Percentiles rank a stretch among this genome's conserved stretches.
phyloP scores from a whole-genome alignment of 2,329 filamentous ascomycete genomes.

The Aspergillus terreus region DNA sequence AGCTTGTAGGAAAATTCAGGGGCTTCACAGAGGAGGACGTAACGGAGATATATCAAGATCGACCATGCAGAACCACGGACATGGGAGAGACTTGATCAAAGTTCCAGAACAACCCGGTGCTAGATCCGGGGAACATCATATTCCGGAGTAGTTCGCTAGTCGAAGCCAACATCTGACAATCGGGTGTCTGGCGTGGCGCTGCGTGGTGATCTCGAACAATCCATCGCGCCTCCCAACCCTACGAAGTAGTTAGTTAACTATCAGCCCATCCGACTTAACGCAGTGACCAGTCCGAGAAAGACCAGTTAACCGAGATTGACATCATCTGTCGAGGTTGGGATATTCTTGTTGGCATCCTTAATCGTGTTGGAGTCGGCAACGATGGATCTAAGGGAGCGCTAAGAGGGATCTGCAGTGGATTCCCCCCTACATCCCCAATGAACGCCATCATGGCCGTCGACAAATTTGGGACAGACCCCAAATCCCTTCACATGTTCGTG shows the following conservation, averaged over 20 bases:
- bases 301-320: not conserved
- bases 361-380: not conserved
- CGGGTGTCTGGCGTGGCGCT: too few species aligned
- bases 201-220: too few species aligned
- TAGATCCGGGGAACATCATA: too few species aligned
- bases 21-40: too few species aligned
- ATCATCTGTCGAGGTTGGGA: not conserved
- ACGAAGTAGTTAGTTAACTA: not conserved
- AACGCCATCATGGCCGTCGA: not conserved
- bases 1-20: too few species aligned
- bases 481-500: constrained; percentile 3
- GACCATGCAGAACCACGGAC: too few species aligned
- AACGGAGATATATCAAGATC: too few species aligned
- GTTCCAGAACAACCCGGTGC: too few species aligned
- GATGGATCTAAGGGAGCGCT: not conserved
- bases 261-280: not conserved
- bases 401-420: constrained; percentile 1
- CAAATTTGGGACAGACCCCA: not conserved
- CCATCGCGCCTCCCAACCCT: not conserved
- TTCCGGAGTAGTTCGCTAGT: too few species aligned
- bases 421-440: not conserved
- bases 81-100: too few species aligned
- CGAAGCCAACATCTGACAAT: too few species aligned
- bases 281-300: not conserved
- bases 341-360: not conserved